Evolutionary conservation across 116 monocot genomes (phyloP).

Genomic region (Phalaenopsis hybrid): DNA sequence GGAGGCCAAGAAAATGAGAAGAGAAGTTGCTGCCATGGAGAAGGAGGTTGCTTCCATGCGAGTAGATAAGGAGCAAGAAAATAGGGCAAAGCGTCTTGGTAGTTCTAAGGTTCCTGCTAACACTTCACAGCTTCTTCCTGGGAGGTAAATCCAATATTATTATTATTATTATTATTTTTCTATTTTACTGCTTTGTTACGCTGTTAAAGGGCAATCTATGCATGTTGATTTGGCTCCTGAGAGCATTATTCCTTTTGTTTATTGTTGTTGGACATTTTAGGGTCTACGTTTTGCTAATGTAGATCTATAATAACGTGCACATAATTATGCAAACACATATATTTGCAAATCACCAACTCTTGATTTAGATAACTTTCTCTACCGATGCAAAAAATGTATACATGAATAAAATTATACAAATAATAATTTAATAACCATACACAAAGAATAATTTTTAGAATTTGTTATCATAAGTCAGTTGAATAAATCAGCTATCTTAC

Average conservation of each 20-base stretch:
- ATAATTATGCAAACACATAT: neutral
- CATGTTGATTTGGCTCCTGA: neutral
- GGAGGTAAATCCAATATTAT: slow-evolving; percentile 1
- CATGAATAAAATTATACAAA: neutral
- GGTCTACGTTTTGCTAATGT: neutral
- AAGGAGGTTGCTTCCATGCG: slow-evolving; percentile 58
- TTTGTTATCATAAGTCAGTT: neutral
- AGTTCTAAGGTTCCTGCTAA: slow-evolving; percentile 26
- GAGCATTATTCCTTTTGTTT: neutral
- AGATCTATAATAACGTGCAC: neutral
- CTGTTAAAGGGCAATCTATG: neutral
- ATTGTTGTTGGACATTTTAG: neutral
- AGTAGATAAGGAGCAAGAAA: slow-evolving; percentile 48
- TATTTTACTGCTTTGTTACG: neutral
- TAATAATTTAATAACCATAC: neutral
- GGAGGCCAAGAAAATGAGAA: slow-evolving; percentile 60
- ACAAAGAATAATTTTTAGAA: neutral
- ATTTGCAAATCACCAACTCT: neutral
- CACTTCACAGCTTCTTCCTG: slow-evolving; percentile 22
- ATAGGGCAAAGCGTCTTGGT: slow-evolving; percentile 35
- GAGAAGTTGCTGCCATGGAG: slow-evolving; percentile 54
- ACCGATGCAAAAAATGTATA: neutral
- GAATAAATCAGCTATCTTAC: neutral
- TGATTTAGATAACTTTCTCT: neutral
- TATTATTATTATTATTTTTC: neutral